Evolutionary conservation across 1,284 basidiomycete species (phyloP), one percentile per base, ranked within the genome.

Genomic region (Ustilago vetiveriae): DNA sequence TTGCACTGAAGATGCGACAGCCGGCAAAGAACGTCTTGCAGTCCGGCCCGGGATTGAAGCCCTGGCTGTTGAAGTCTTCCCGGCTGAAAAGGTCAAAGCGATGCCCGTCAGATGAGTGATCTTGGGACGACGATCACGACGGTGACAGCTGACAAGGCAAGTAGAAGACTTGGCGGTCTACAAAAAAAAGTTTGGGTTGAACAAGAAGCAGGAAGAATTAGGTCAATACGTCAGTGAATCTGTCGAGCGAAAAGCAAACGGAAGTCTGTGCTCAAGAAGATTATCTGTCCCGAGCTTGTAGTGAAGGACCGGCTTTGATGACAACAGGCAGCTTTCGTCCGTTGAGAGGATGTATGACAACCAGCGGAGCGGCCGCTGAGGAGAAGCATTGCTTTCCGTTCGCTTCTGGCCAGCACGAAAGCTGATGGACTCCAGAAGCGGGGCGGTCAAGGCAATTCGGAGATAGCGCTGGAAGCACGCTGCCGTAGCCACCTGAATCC

Each of bases 21-120:
- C 50, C 51, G 51, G 46, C 32, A 60, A 33, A 27, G 24, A 14
- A 26, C 22, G 27, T 23, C 50, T 50, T 50, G 49, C 22, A 21
- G 29, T 17, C 50, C 57, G 57, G 57, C 13, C 33, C 33, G 33
- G 33, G 10, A 6, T n/a, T 35, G 11, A 45, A 4, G n/a, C 13
- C 27, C 27, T 7, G 13, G 27, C 13, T 29, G 27, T 29, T 29
- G 27, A 29, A 29, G 13, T 13, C 27, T 13, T 29, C 27, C 6
- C 6, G 27, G 7, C 27, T 29, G 27, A 29, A 29, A 13, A 27
- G 26, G 44, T 19, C 2, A 14, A 19, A 33, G 42, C 23, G 42
- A n/a, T 21, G 19, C 21, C 21, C 27, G 32, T 36, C 16, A 13
- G 27, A 22, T 36, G 46, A 38, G 37, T 24, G 37, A 24, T 49